Percentiles rank a stretch among this genome's conserved stretches.
Conservation (phyloP, 768 basidiomycete genomes). For the Podaxis sp. region DNA sequence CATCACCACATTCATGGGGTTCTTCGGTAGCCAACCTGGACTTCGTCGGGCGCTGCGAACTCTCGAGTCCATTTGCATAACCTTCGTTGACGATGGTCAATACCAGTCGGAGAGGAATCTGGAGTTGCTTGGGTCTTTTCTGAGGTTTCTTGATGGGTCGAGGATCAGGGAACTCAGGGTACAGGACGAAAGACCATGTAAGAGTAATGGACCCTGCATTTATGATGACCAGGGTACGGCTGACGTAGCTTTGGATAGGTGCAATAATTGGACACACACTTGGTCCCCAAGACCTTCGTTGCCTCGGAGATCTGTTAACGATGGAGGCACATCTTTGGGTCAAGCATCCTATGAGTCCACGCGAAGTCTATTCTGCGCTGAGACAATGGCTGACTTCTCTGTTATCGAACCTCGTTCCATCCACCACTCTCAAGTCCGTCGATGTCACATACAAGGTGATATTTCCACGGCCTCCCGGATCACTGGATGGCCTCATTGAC, state of each 20-base stretch:
- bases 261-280: neutral
- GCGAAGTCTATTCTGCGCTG: neutral
- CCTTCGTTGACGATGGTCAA: neutral
- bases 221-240: neutral
- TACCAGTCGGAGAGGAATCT: constrained; percentile 5
- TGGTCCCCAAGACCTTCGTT: neutral
- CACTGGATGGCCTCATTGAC: neutral
- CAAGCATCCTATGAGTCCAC: neutral
- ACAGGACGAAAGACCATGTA: constrained; percentile 8
- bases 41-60: neutral
- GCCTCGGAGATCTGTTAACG: neutral
- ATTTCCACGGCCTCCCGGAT: neutral
- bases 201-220: neutral
- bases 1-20: constrained; percentile 1
- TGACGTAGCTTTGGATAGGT: neutral
- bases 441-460: constrained; percentile 3
- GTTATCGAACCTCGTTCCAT: neutral
- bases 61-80: neutral
- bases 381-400: constrained; percentile 1
- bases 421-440: neutral
- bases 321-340: neutral
- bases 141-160: constrained; percentile 6
- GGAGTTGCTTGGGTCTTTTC: neutral
- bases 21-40: neutral
- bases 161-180: constrained; percentile 7